Evolutionary conservation across 2,329 filamentous ascomycete genomes (phyloP).

Genomic region (Fusarium guadeloupense): DNA sequence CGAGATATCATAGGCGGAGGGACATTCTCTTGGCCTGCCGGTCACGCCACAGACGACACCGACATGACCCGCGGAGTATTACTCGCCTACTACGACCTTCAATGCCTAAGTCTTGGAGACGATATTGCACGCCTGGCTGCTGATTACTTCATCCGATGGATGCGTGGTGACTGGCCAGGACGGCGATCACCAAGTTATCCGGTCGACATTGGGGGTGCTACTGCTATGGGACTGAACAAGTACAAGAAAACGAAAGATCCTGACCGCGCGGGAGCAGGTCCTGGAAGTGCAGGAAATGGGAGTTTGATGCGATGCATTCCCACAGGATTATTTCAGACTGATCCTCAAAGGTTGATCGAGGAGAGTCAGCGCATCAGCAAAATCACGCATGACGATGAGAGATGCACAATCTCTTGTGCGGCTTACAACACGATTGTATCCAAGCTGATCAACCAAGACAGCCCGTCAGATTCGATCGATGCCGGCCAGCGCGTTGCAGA

Average conservation of each 20-base stretch:
- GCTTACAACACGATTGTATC: constrained; percentile 53
- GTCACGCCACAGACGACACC: constrained; percentile 59
- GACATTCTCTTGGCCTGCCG: constrained; percentile 52
- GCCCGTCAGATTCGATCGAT: constrained; percentile 42
- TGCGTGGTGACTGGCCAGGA: constrained; percentile 54
- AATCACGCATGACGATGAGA: constrained; percentile 51
- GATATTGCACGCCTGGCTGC: constrained; percentile 50
- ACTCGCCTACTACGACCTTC: constrained; percentile 51
- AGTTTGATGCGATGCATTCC: constrained; percentile 59
- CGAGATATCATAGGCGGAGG: constrained; percentile 58
- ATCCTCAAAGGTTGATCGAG: constrained; percentile 38
- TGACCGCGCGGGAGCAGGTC: constrained; percentile 49
- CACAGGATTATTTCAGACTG: constrained; percentile 52
- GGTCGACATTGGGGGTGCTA: constrained; percentile 53
- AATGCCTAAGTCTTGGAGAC: constrained; percentile 4
- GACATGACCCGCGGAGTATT: constrained; percentile 58
- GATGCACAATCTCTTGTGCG: constrained; percentile 50
- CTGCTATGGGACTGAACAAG: constrained; percentile 45
- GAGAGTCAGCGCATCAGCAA: constrained; percentile 52
- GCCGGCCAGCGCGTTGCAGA: constrained; percentile 39
- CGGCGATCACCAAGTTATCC: constrained; percentile 47
- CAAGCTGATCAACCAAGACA: constrained; percentile 43
- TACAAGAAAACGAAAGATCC: constrained; percentile 40
- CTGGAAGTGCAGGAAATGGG: constrained; percentile 55
- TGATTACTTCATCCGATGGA: constrained; percentile 54